A percentile compares a stretch with the other conserved stretches of the same genome.
phyloP scores from a whole-genome alignment of 345 rosid species.

The Corymbia maculata region DNA sequence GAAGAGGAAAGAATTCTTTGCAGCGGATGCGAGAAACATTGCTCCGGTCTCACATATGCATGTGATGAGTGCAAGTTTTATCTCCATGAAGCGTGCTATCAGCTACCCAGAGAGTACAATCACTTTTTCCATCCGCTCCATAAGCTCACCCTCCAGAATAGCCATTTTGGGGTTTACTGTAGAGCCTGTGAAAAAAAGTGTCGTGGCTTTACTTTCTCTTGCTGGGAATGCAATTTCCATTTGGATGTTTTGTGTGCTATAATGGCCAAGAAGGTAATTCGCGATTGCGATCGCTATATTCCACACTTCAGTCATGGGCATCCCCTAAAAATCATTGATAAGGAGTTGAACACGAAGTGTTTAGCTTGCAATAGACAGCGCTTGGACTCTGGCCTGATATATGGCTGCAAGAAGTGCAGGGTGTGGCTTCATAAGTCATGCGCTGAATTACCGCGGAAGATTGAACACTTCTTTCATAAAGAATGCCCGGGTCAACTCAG shows the following conservation, averaged over 20 bases:
- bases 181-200: not conserved
- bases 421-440: not conserved
- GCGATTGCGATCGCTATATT: not conserved
- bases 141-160: not conserved
- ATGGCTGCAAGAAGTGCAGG: not conserved
- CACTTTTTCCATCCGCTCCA: not conserved
- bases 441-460: not conserved
- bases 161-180: not conserved
- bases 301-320: not conserved
- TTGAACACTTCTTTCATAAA: not conserved
- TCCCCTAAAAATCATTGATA: not conserved
- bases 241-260: not conserved
- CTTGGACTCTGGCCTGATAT: not conserved
- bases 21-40: not conserved
- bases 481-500: not conserved
- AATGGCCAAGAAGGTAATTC: not conserved
- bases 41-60: not conserved
- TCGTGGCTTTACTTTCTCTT: not conserved
- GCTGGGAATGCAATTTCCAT: not conserved
- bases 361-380: not conserved
- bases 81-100: not conserved
- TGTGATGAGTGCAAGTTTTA: not conserved
- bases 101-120: not conserved
- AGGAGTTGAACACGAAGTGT: not conserved
- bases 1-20: not conserved